phyloP scores from a whole-genome alignment of 2,329 filamentous ascomycete genomes.

The Dactylellina drechsleri region DNA sequence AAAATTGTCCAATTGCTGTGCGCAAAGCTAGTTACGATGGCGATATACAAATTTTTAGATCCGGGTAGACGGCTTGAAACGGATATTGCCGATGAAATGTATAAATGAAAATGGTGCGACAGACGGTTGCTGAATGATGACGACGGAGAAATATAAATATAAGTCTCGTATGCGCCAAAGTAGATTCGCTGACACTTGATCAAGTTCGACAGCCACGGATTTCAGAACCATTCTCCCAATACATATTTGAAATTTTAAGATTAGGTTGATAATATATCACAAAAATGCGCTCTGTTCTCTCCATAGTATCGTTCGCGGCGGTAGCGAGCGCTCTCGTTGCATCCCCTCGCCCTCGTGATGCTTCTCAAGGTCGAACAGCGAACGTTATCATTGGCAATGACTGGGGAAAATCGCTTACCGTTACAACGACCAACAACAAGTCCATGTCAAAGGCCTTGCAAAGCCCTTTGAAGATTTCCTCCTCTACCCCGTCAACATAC shows the following conservation, averaged over 20 bases:
- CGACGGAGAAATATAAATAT: too few species aligned
- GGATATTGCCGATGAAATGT: too few species aligned
- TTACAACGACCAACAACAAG: conserved; percentile 25
- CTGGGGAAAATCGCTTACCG: conserved; percentile 25
- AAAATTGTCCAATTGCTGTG: too few species aligned
- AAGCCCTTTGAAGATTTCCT: conserved; percentile 20
- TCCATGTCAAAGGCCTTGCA: conserved; percentile 23
- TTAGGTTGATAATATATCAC: neutral
- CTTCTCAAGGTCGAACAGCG: conserved; percentile 16
- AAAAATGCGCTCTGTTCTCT: conserved; percentile 36
- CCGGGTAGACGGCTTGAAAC: too few species aligned
- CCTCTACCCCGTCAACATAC: conserved; percentile 21
- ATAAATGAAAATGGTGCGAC: too few species aligned
- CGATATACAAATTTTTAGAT: too few species aligned
- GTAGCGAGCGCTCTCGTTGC: conserved; percentile 39
- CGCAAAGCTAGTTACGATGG: too few species aligned
- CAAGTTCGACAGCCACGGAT: too few species aligned
- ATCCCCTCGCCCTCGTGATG: conserved; percentile 22
- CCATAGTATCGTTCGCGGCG: conserved; percentile 24
- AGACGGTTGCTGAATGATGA: too few species aligned
- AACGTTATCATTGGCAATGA: conserved; percentile 34
- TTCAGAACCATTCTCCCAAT: too few species aligned
- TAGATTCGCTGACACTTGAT: neutral
- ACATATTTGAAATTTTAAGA: too few species aligned
- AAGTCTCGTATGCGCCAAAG: neutral